phyloP scores from a whole-genome alignment of 495 filamentous ascomycete species.

The Mytilinidion resinicola region DNA sequence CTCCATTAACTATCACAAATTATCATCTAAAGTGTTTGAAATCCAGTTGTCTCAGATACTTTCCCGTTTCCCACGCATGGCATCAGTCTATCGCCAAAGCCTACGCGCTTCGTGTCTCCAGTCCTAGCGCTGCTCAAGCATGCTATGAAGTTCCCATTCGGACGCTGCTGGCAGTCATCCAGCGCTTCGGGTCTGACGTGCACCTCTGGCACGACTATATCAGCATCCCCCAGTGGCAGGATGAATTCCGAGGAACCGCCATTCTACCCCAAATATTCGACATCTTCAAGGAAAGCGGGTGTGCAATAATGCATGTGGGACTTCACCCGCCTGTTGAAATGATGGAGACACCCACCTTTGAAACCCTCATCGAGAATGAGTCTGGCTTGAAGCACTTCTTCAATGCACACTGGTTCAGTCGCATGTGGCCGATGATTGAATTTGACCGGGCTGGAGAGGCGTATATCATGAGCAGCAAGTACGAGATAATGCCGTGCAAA shows the following conservation, averaged over 20 bases:
- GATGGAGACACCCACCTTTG: not conserved
- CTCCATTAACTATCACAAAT: not conserved
- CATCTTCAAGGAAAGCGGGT: not conserved
- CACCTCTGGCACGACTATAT: slow-evolving; percentile 2
- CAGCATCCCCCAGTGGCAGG: slow-evolving; percentile 1
- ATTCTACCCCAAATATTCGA: slow-evolving; percentile 1
- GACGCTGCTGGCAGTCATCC: not conserved
- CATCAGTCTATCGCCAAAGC: not conserved
- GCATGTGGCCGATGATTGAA: not conserved
- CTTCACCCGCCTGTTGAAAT: not conserved
- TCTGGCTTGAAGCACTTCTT: not conserved
- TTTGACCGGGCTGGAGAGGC: not conserved
- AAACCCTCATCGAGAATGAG: not conserved
- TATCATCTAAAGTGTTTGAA: slow-evolving; percentile 1
- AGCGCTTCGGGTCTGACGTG: slow-evolving; percentile 1
- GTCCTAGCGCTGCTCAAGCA: not conserved
- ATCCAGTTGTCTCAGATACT: not conserved
- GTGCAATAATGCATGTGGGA: slow-evolving; percentile 1
- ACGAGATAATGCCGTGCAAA: slow-evolving; percentile 1
- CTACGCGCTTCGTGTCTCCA: not conserved
- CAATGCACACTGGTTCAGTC: slow-evolving; percentile 1
- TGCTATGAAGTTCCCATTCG: not conserved
- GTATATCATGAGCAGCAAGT: slow-evolving; percentile 1
- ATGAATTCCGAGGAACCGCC: not conserved
- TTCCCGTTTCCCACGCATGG: slow-evolving; percentile 1